phyloP scores from a whole-genome alignment of 2,329 filamentous ascomycete species.

The Neurospora sp. region DNA sequence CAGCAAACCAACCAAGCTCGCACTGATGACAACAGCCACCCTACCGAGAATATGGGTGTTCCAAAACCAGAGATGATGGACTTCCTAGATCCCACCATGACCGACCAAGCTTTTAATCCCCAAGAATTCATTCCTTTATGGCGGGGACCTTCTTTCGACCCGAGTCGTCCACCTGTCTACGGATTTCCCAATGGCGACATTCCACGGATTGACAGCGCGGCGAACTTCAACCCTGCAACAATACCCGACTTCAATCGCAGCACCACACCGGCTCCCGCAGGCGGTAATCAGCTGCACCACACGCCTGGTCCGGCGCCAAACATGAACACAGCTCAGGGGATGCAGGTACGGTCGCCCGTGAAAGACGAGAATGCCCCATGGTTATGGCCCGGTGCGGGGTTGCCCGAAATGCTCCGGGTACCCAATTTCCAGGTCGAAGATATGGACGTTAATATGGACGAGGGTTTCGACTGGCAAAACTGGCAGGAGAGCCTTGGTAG shows the following conservation, averaged over 20 bases:
- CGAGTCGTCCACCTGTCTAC: slow-evolving; percentile 1
- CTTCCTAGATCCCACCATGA: slow-evolving; percentile 13
- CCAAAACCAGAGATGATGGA: slow-evolving; percentile 12
- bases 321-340: neutral
- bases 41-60: neutral
- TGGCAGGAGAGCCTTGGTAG: slow-evolving; percentile 25
- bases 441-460: slow-evolving; percentile 26
- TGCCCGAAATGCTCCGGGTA: slow-evolving; percentile 10
- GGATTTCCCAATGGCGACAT: slow-evolving; percentile 6
- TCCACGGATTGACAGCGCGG: slow-evolving; percentile 1
- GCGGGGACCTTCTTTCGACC: neutral
- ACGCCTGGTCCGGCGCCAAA: neutral
- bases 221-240: slow-evolving; percentile 7
- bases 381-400: slow-evolving; percentile 33
- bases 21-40: neutral
- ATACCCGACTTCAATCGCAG: slow-evolving; percentile 1
- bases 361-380: slow-evolving; percentile 43
- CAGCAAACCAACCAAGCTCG: neutral
- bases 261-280: slow-evolving; percentile 1
- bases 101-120: slow-evolving; percentile 10
- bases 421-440: slow-evolving; percentile 17
- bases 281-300: neutral
- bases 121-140: slow-evolving; percentile 11
- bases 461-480: slow-evolving; percentile 28
- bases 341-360: slow-evolving; percentile 10